Base-by-base conservation (phyloP, 148 eudicot genomes). In the Nyssa sinensis region DNA sequence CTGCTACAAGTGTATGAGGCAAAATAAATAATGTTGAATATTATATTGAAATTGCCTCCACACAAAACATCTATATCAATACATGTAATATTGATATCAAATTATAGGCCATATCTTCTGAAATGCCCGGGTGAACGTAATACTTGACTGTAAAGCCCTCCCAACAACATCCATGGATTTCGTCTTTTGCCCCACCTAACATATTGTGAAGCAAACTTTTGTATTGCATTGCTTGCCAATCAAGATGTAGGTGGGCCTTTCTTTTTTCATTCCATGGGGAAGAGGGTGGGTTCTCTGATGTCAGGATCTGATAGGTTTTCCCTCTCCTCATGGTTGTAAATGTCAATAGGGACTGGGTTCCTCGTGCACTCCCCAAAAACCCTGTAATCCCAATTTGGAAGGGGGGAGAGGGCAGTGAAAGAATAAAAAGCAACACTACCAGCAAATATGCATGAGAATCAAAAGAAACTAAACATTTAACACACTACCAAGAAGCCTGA, bases 401-500 rank as follows among this genome's bases (percentile, higher is more conserved):
- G 23, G n/a, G 39, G 8, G 60, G 67, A 60, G 21, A n/a, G n/a
- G 69, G 19, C 27, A 25, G 24, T 28, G 37, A 1, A 12, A 13
- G 24, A 58, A 12, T 25, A 29, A 31, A 23, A 71, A 4, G n/a
- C 72, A 53, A n/a, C 41, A 37, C 21, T 55, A 55, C 16, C n/a
- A n/a, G n/a, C n/a, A n/a, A n/a, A n/a, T n/a, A n/a, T n/a, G n/a
- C n/a, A n/a, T n/a, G n/a, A n/a, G n/a, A n/a, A n/a, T n/a, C n/a
- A n/a, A n/a, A n/a, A n/a, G n/a, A n/a, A n/a, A n/a, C n/a, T n/a
- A n/a, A 67, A 60, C 34, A 31, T 62, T 16, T 62, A 49, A 47
- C 34, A 37, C 33, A 14, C 16, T 88, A 94, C 98, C 96, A 64
- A 94, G 97, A 49, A 94, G 90, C 55, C 78, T 85, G 69, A 92